These are phyloP conservation scores for Trypanosoma melophagium DNA, from an alignment of 208 protist genomes.

Conservation along the genomic window DNA sequence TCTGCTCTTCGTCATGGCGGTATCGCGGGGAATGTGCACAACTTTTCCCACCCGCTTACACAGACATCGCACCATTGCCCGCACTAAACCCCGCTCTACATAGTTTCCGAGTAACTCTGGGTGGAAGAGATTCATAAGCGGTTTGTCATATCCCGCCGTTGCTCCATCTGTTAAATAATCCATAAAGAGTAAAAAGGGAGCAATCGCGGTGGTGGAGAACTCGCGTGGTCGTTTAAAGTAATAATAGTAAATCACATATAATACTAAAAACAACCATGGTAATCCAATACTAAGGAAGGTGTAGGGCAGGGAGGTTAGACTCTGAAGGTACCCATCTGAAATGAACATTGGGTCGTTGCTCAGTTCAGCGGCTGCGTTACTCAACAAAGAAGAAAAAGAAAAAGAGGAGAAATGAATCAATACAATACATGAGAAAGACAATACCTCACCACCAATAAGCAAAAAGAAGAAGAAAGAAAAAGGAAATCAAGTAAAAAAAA, in stretches of 20 bases:
- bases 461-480: too few relatives aligned
- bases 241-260: slow-evolving; percentile 21
- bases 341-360: too few relatives aligned
- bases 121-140: slow-evolving; percentile 75
- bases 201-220: slow-evolving; percentile 32
- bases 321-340: too few relatives aligned
- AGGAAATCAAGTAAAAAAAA: too few relatives aligned
- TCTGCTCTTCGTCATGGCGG: slow-evolving; percentile 43
- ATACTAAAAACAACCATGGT: slow-evolving; percentile 13
- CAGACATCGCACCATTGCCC: slow-evolving; percentile 81
- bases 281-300: slow-evolving; percentile 4
- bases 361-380: too few relatives aligned
- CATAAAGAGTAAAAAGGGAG: slow-evolving; percentile 72
- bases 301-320: background rate
- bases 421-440: too few relatives aligned
- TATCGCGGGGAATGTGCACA: slow-evolving; percentile 46
- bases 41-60: slow-evolving; percentile 54
- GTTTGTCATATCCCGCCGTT: slow-evolving; percentile 65
- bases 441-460: too few relatives aligned
- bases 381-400: too few relatives aligned
- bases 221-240: slow-evolving; percentile 36
- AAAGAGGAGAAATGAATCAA: too few relatives aligned
- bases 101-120: slow-evolving; percentile 50
- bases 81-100: slow-evolving; percentile 67
- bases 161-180: slow-evolving; percentile 64